Base-by-base conservation (phyloP, 306 rosid genomes). In the Luffa acutangula region DNA sequence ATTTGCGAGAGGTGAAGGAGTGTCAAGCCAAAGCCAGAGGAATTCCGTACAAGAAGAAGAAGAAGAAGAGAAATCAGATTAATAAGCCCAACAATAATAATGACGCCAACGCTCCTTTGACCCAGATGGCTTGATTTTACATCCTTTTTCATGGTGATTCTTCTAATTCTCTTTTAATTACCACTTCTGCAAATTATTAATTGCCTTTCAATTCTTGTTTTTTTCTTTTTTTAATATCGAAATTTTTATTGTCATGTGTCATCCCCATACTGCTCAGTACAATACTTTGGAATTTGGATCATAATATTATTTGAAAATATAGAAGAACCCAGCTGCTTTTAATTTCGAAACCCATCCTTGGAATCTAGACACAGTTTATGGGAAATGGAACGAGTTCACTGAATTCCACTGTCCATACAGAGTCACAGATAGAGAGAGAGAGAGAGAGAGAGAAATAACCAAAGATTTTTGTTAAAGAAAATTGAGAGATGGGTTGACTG, bases 1-100 rank as follows among this genome's bases (percentile, higher is more conserved):
- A 89, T 63, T 83, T 94, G 13, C 89, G 98, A 45, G 98, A 94
- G 64, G 97, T 94, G 56, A 94, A 94, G 84, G 96, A 90, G 84
- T 77, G 94, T 66, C 98, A 94, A 51, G 87, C 96, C 0, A 94
- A 94, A 76, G 98, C 98, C 0, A 84, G 98, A 81, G 98, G 98
- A 31, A 90, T 94, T 64, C 93, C 93, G 0, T 94, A 90, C 73
- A 84, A 90, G 78, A 94, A 94, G 96, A 94, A 92, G 79, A 91
- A 90, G 88, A 94, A 90, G 88, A 91, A 88, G 84, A 85, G 78
- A 56, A 81, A 67, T 78, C 90, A 81, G 75, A 75, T 88, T 6
- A 65, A 36, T 71, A 90, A 87, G 67, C 84, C 88, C 48, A 81
- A 41, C 54, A 25, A 36, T 17, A 71, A 81, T 7, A 82, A 85